Evolutionary conservation across 306 rosid species (phyloP).

Genomic region (Corylus heterophylla): DNA sequence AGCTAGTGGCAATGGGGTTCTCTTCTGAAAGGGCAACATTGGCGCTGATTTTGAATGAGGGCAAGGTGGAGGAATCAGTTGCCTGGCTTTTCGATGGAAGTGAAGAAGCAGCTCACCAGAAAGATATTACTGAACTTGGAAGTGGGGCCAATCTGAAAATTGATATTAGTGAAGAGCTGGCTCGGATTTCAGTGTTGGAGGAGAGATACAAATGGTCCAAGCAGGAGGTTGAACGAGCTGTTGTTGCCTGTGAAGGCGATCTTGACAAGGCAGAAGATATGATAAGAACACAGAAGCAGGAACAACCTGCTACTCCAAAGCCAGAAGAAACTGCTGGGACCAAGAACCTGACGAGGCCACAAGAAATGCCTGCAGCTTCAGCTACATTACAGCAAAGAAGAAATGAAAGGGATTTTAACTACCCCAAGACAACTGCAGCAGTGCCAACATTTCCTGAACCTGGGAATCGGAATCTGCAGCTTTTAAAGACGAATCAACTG

Average conservation of each 20-base stretch:
- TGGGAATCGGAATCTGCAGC: conserved; percentile 38
- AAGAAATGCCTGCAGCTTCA: conserved; percentile 38
- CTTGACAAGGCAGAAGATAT: conserved; percentile 61
- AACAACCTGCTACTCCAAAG: conserved; percentile 40
- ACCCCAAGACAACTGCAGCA: conserved; percentile 44
- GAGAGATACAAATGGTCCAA: conserved; percentile 58
- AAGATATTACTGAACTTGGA: conserved; percentile 32
- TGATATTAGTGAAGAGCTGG: conserved; percentile 78
- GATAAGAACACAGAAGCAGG: conserved; percentile 60
- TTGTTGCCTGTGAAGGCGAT: conserved; percentile 83
- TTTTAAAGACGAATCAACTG: conserved; percentile 44
- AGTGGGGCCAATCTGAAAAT: conserved; percentile 62
- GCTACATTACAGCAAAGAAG: conserved; percentile 55
- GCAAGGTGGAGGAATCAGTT: conserved; percentile 75
- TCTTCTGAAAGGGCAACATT: conserved; percentile 58
- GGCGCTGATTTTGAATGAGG: conserved; percentile 70
- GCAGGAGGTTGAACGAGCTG: conserved; percentile 82
- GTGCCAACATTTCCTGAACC: conserved; percentile 47
- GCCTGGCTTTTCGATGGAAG: conserved; percentile 68
- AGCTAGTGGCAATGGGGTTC: conserved; percentile 79
- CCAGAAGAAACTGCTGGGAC: conserved; percentile 53
- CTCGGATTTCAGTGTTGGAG: conserved; percentile 54
- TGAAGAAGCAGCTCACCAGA: conserved; percentile 46
- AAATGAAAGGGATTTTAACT: conserved; percentile 60
- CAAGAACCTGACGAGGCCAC: conserved; percentile 42